A percentile compares a stretch with the other conserved stretches of the same genome.
phyloP scores from a whole-genome alignment of 805 yeast genomes.

The Saturnispora mendoncae region DNA sequence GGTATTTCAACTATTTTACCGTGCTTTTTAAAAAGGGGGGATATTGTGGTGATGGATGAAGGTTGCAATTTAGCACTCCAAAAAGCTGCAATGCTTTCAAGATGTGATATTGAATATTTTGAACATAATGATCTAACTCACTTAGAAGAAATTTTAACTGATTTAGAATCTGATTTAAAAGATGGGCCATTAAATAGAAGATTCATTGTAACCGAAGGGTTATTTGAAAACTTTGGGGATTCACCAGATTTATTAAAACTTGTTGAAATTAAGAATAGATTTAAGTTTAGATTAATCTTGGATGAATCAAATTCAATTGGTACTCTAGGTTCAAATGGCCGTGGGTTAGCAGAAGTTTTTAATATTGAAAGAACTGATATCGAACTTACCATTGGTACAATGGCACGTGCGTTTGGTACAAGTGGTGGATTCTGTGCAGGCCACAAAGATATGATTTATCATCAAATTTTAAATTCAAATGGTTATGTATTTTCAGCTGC shows the following conservation, averaged over 20 bases:
- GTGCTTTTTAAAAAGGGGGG: slow-evolving; percentile 92
- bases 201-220: slow-evolving; percentile 85
- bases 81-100: slow-evolving; percentile 78
- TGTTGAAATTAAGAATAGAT: slow-evolving; percentile 67
- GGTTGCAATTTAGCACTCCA: slow-evolving; percentile 70
- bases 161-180: slow-evolving; percentile 48
- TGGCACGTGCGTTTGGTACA: slow-evolving; percentile 73
- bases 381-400: slow-evolving; percentile 79
- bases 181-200: slow-evolving; percentile 80
- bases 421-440: slow-evolving; percentile 96
- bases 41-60: slow-evolving; percentile 78
- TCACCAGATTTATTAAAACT: slow-evolving; percentile 47
- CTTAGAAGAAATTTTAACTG: slow-evolving; percentile 58
- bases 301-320: slow-evolving; percentile 89
- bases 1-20: slow-evolving; percentile 85
- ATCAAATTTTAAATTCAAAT: slow-evolving; percentile 82
- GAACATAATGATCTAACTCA: slow-evolving; percentile 86
- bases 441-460: slow-evolving; percentile 69
- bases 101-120: slow-evolving; percentile 77
- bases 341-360: slow-evolving; percentile 74
- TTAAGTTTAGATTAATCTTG: slow-evolving; percentile 75
- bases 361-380: slow-evolving; percentile 61
- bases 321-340: slow-evolving; percentile 73
- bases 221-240: slow-evolving; percentile 35
- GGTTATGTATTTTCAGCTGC: slow-evolving; percentile 94